Evolutionary conservation across 2,329 filamentous ascomycete genomes (phyloP), one percentile per base, ranked within the genome.

Genomic region (Aureobasidium melanogenum): DNA sequence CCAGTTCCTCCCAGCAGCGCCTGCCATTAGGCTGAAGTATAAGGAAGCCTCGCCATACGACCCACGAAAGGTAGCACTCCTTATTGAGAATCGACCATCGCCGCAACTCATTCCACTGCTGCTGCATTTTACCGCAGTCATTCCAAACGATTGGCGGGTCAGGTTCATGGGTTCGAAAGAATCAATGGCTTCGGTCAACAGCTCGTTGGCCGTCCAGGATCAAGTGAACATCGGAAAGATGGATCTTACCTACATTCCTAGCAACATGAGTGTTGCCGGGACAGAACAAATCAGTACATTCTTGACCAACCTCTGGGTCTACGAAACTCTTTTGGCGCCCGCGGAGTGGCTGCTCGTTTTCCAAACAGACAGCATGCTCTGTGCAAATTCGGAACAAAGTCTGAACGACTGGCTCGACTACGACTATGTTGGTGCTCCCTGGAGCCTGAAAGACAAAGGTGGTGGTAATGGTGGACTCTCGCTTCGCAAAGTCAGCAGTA

Each of bases 391-490:
- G 12, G 43, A 44, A 26, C 46, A 51, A 38, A 60, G 28, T 17
- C 28, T 54, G 43, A 50, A 51, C 28, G 57, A 60, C 32, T 60
- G 41, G 34, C 32, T 60, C 28, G 57, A 50, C 46, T 38, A 60
- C 15, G 55, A 58, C 36, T 58, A 17, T 6, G 47, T 50, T 22
- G 47, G 47, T 34, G 47, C 47, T 3, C 47, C 47, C 10, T 50
- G 47, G 47, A 50, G 30, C 28, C 17, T 50, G n/a, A 34, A 30
- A 3, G 14, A 22, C 47, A 50, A 50, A 12, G 47, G 47, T 3
- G 47, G 47, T 19, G 47, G 47, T n/a, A 50, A 50, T 30, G 47
- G 47, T 19, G 47, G 47, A 6, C 47, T 50, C 6, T 50, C 47
- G 9, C 28, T 50, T 5, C 47, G 47, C 28, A 50, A 50, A 10